Conservation (phyloP, 2,329 filamentous ascomycete genomes). For the Botrytis aclada region DNA sequence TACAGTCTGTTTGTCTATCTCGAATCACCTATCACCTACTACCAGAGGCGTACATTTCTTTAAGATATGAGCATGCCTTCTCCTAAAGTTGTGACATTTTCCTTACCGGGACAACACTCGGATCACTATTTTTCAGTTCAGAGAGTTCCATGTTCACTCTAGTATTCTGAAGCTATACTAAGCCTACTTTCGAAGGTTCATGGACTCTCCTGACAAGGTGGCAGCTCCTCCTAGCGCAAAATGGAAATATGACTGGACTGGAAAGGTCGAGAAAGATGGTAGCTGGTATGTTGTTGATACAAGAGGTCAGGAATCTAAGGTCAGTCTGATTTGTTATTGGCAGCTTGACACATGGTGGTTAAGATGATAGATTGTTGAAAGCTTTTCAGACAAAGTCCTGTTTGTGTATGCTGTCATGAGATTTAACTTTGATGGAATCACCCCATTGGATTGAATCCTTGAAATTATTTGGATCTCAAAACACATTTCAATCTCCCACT, state of each 20-base stretch:
- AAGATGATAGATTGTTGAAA: neutral
- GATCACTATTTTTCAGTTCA: neutral
- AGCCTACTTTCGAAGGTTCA: constrained; percentile 19
- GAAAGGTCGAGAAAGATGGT: neutral
- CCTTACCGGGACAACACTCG: neutral
- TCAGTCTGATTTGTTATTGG: neutral
- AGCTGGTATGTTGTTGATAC: neutral
- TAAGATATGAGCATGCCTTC: neutral
- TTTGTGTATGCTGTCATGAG: too few relatives aligned
- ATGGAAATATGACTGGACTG: neutral
- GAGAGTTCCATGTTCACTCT: constrained; percentile 19
- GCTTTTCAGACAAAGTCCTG: too few relatives aligned
- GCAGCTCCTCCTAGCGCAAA: neutral
- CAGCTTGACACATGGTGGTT: neutral
- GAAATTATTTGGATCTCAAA: too few relatives aligned
- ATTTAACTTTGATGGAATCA: too few relatives aligned
- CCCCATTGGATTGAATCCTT: too few relatives aligned
- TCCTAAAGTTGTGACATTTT: neutral
- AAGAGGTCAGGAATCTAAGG: neutral
- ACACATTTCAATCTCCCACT: too few relatives aligned
- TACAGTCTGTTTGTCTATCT: neutral
- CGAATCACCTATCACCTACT: neutral
- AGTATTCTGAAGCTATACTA: constrained; percentile 20
- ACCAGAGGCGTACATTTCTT: neutral
- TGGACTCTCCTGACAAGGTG: constrained; percentile 22